Percentiles rank a stretch among this genome's conserved stretches.
Conservation (phyloP, 768 basidiomycete species). For the Phanerodontia chrysosporium region DNA sequence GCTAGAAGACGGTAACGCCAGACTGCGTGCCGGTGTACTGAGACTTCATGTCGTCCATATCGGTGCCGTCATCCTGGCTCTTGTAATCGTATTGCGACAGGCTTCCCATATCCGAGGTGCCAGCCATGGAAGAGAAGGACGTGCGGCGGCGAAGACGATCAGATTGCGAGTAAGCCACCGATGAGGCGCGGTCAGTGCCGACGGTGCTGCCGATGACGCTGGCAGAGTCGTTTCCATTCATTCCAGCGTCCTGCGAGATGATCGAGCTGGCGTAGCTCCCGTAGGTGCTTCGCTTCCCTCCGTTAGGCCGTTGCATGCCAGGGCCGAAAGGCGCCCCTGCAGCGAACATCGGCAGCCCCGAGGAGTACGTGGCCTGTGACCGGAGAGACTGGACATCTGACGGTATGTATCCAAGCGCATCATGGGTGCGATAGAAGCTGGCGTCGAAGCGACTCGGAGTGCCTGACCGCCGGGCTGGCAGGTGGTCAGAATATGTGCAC, state of each 20-base stretch:
- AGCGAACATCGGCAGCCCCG: slow-evolving; percentile 81
- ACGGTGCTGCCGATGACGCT: slow-evolving; percentile 57
- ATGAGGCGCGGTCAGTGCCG: slow-evolving; percentile 39
- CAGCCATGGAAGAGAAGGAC: slow-evolving; percentile 74
- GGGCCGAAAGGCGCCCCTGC: slow-evolving; percentile 68
- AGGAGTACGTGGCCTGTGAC: slow-evolving; percentile 94
- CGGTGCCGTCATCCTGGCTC: slow-evolving; percentile 80
- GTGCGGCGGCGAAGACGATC: slow-evolving; percentile 77
- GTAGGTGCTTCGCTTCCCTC: slow-evolving; percentile 72
- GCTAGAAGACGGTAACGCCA: slow-evolving; percentile 81
- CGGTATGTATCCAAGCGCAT: slow-evolving; percentile 89
- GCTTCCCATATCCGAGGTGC: slow-evolving; percentile 75
- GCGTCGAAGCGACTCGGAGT: slow-evolving; percentile 94
- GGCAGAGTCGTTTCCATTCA: slow-evolving; percentile 51
- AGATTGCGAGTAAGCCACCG: slow-evolving; percentile 85
- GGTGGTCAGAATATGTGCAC: slow-evolving; percentile 7
- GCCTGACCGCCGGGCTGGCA: slow-evolving; percentile 64
- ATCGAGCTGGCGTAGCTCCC: slow-evolving; percentile 85
- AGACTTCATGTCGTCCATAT: slow-evolving; percentile 83
- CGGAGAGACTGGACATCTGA: slow-evolving; percentile 94
- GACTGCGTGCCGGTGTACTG: slow-evolving; percentile 85
- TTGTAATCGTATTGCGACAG: slow-evolving; percentile 79
- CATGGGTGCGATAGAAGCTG: slow-evolving; percentile 93
- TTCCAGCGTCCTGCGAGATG: slow-evolving; percentile 85
- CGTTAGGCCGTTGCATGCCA: slow-evolving; percentile 57